Evolutionary conservation across 768 basidiomycete species (phyloP).

Genomic region (Hypholoma sublateritium): DNA sequence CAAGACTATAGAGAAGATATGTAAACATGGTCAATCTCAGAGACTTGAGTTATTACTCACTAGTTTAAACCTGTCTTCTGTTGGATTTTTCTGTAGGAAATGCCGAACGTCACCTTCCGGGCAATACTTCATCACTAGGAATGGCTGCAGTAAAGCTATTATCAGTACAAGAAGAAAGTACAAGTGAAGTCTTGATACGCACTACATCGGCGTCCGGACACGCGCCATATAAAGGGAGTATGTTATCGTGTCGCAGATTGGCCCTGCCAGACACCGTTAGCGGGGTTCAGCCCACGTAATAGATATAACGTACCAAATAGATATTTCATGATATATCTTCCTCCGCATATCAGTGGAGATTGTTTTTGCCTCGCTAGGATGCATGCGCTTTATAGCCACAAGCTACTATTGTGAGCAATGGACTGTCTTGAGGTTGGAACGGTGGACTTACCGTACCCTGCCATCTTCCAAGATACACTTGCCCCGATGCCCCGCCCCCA

Average conservation of each 20-base stretch:
- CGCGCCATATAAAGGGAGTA: conserved; percentile 1
- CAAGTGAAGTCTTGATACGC: background rate
- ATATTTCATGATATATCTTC: conserved; percentile 1
- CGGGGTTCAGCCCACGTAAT: background rate
- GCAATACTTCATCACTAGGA: conserved; percentile 4
- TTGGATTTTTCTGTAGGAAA: background rate
- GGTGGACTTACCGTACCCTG: background rate
- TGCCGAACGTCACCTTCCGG: background rate
- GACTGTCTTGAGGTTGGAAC: background rate
- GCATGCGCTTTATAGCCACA: conserved; percentile 2
- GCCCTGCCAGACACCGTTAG: background rate
- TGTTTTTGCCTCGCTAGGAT: background rate
- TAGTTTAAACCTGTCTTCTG: background rate
- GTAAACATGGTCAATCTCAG: background rate
- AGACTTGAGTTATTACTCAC: background rate
- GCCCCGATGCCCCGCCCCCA: background rate
- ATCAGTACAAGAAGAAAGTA: background rate
- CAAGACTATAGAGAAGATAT: background rate
- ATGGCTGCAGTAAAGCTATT: background rate
- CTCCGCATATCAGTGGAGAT: conserved; percentile 1
- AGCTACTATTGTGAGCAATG: background rate
- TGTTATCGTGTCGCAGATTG: background rate
- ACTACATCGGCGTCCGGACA: conserved; percentile 1
- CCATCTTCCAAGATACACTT: background rate
- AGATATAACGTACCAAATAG: background rate